Evolutionary conservation across 2,329 filamentous ascomycete species (phyloP).

Genomic region (Beauveria australis): DNA sequence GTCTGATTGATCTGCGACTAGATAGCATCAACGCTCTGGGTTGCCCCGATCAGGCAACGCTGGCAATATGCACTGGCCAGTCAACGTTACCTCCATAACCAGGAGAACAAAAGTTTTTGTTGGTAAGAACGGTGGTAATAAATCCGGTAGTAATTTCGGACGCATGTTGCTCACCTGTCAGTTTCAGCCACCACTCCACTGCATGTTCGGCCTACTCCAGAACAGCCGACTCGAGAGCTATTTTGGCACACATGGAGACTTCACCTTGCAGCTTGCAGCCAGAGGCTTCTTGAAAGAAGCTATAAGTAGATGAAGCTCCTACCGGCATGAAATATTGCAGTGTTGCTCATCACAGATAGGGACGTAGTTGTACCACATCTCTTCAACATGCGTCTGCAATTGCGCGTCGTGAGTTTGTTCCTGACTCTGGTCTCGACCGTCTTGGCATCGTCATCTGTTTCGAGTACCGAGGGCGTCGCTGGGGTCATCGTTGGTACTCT

Average conservation of each 20-base stretch:
- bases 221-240: not conserved
- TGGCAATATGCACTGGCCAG: no score
- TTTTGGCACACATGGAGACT: not conserved
- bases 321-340: not conserved
- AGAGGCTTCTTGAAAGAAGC: not conserved
- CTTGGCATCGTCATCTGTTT: not conserved
- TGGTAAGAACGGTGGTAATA: not conserved
- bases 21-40: no score
- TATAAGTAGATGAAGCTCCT: not conserved
- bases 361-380: not conserved
- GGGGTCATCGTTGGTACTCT: not conserved
- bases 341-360: not conserved
- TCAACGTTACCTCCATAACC: no score
- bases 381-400: not conserved
- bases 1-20: no score
- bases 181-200: slow-evolving; percentile 1
- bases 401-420: not conserved
- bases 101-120: not conserved
- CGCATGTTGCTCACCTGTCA: not conserved
- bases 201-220: not conserved
- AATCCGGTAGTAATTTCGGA: not conserved
- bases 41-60: not conserved
- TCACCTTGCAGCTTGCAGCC: not conserved
- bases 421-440: not conserved
- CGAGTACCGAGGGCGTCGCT: not conserved